Base-by-base conservation (phyloP, 306 rosid species). In the Senna tora region DNA sequence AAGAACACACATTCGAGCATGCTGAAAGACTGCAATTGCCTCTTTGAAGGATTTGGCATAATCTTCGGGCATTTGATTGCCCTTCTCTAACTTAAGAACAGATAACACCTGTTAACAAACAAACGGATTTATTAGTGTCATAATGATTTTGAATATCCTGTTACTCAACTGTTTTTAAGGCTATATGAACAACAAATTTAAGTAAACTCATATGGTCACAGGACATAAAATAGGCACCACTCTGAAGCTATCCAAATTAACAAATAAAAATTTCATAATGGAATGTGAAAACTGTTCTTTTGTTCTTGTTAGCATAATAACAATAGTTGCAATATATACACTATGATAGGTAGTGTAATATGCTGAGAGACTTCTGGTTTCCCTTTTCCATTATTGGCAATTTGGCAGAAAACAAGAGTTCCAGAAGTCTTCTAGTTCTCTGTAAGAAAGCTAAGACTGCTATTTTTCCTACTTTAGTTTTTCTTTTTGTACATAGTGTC, bases 11-110 rank as follows among this genome's bases (percentile, higher is more conserved):
- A 93, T 88, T 82, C 80, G 87, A 82, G 98, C 98, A 63, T 93
- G 92, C 69, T 84, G 92, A 68, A 93, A 93, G 65, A 91, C 97
- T 9, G 98, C 84, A 66, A 89, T 54, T 47, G 98, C 96, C 77
- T 89, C 88, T 77, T 64, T 76, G 77, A 93, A 93, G 77, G 89
- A 86, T 72, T 78, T 83, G 73, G 83, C 77, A 54, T 93, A 93
- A 77, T 83, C 92, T 80, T 89, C 91, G 7, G 94, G 91, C 92
- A 93, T 73, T 86, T 83, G 88, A 46, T 76, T 73, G 0, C 85
- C 69, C 81, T 89, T 93, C 85, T 86, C 86, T 36, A 77, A 59
- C 89, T 93, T 89, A 65, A 93, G 82, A 82, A 83, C 90, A 64
- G 97, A 91, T 59, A 93, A 71, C 75, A 81, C 85, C 98, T 93